Evolutionary conservation across 257 asterid species (phyloP).

Genomic region (Solanum stenotomum): DNA sequence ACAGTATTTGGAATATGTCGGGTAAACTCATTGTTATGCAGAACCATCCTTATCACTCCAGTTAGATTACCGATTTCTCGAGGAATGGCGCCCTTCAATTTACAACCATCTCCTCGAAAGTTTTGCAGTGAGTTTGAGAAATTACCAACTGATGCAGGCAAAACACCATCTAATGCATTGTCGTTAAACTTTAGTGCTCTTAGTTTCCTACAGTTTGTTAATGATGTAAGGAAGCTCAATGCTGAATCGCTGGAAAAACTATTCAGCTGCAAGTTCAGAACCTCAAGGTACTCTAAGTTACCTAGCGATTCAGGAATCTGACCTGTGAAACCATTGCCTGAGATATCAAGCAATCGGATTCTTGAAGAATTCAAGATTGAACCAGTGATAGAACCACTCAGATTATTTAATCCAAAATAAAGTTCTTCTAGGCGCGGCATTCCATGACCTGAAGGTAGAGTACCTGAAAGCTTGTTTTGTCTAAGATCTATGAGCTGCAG

Average conservation of each 20-base stretch:
- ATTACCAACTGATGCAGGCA: not conserved
- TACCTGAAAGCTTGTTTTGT: not conserved
- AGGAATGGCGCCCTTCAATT: not conserved
- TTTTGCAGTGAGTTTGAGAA: not conserved
- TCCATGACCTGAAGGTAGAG: slow-evolving; percentile 8
- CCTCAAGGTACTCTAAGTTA: not conserved
- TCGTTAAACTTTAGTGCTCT: not conserved
- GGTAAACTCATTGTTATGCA: too few relatives aligned
- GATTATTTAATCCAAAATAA: not conserved
- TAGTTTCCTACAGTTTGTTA: not conserved
- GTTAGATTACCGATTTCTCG: not conserved
- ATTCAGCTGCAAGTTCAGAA: not conserved
- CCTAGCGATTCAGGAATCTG: slow-evolving; percentile 12
- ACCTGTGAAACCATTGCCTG: slow-evolving; percentile 2
- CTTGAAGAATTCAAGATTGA: slow-evolving; percentile 16
- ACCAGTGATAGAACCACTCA: slow-evolving; percentile 9
- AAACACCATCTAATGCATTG: not conserved
- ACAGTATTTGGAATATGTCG: too few relatives aligned
- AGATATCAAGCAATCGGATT: not conserved
- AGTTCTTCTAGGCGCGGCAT: not conserved
- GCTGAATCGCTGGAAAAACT: not conserved
- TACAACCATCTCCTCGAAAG: not conserved
- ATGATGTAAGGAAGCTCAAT: not conserved
- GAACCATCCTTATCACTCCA: too few relatives aligned
- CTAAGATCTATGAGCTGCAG: not conserved